Evolutionary conservation across 106 monocot genomes (phyloP).

Genomic region (Amphibolis antarctica): DNA sequence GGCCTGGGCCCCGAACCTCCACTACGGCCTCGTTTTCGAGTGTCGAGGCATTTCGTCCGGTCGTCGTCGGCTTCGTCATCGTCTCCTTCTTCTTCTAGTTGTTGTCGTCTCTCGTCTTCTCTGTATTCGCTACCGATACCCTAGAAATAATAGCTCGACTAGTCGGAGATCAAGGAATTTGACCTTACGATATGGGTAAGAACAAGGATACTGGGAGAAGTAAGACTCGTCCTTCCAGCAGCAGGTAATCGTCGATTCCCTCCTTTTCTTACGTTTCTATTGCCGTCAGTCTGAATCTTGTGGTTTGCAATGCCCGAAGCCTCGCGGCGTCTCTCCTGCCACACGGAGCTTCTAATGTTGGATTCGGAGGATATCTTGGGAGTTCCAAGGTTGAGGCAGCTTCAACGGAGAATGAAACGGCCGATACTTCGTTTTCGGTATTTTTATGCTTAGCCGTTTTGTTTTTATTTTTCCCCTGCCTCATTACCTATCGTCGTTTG

Average conservation of each 20-base stretch:
- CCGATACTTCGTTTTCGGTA: constrained; percentile 28
- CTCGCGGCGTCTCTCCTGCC: constrained; percentile 73
- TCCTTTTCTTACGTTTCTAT: background rate
- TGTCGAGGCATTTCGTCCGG: no score
- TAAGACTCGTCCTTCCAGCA: constrained; percentile 27
- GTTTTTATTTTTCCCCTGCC: background rate
- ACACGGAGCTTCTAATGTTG: constrained; percentile 40
- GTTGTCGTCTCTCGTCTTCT: no score
- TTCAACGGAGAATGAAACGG: constrained; percentile 26
- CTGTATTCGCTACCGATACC: no score
- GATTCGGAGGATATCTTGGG: constrained; percentile 87
- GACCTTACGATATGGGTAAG: constrained; percentile 14
- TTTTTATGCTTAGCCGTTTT: background rate
- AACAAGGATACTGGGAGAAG: constrained; percentile 21
- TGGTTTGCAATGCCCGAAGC: constrained; percentile 19
- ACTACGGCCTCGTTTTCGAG: no score
- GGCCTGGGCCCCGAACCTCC: no score
- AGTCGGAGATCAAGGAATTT: no score
- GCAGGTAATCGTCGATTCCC: constrained; percentile 10
- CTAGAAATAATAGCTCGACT: no score
- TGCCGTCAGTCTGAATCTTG: background rate
- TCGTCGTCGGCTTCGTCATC: no score
- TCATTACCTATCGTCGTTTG: background rate
- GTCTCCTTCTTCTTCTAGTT: no score
- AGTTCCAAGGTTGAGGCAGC: constrained; percentile 54